Percentiles rank a stretch among this genome's conserved stretches.
phyloP scores from a whole-genome alignment of 192 early-diverging fungal genomes.

The Bifiguratus adelaidae region DNA sequence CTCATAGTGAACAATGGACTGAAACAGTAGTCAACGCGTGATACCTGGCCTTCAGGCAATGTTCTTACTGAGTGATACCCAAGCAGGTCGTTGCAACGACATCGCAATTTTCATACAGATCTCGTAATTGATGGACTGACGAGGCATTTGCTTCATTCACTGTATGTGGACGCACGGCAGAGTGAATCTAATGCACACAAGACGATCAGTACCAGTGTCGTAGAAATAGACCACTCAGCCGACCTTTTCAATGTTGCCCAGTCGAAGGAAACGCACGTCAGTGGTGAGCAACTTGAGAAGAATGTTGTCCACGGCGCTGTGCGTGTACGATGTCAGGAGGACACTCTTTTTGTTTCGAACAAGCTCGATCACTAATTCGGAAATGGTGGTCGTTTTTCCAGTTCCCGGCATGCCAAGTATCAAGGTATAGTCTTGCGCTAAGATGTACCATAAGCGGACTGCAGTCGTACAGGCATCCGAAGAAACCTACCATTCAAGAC shows the following conservation, averaged over 20 bases:
- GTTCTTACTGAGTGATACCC: constrained; percentile 66
- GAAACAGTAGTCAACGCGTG: background rate
- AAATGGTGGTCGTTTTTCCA: constrained; percentile 89
- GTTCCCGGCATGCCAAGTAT: constrained; percentile 97
- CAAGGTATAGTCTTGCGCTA: constrained; percentile 76
- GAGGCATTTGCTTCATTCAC: background rate
- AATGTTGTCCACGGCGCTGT: constrained; percentile 89
- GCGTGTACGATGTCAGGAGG: constrained; percentile 82
- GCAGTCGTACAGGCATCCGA: too few relatives aligned
- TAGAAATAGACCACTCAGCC: too few relatives aligned
- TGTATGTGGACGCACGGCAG: constrained; percentile 23
- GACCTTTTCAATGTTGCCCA: constrained; percentile 58
- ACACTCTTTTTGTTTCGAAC: constrained; percentile 62
- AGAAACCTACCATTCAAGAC: constrained; percentile 41
- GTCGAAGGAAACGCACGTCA: constrained; percentile 55
- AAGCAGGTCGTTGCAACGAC: constrained; percentile 88
- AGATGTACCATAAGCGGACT: too few relatives aligned
- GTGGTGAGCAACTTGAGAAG: constrained; percentile 71
- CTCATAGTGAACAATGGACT: constrained; percentile 63
- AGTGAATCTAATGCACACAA: constrained; percentile 28
- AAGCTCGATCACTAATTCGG: constrained; percentile 60
- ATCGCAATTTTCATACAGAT: constrained; percentile 42
- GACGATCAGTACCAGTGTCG: constrained; percentile 4
- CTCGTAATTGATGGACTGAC: constrained; percentile 49
- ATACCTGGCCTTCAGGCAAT: background rate